Percentiles rank a stretch among this genome's conserved stretches.
Evolutionary conservation across 495 filamentous ascomycete species (phyloP).

Genomic region (Darksidea phi): DNA sequence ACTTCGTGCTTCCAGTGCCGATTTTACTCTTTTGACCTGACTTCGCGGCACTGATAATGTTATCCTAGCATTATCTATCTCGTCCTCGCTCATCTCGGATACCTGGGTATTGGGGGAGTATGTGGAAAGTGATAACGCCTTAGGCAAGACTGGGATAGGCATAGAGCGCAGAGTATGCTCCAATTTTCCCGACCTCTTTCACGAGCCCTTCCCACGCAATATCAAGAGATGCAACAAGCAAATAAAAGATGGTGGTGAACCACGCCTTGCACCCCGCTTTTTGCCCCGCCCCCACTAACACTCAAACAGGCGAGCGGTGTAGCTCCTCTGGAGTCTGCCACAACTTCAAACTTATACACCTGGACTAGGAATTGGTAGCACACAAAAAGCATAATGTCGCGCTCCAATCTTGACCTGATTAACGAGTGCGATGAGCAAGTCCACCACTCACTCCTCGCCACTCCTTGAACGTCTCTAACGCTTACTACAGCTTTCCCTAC

Average conservation of each 20-base stretch:
- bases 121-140: not conserved
- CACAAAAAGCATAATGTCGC: conserved; percentile 18
- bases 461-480: not conserved
- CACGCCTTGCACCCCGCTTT: no score
- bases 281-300: no score
- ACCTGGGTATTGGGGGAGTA: not conserved
- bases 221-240: no score
- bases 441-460: not conserved
- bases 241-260: no score
- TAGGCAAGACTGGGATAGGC: no score
- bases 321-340: no score
- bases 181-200: no score
- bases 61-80: not conserved
- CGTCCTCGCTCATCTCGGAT: not conserved
- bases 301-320: no score
- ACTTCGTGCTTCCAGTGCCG: conserved; percentile 13
- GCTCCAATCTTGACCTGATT: conserved; percentile 42
- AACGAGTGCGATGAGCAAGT: conserved; percentile 44
- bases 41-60: conserved; percentile 6
- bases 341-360: no score
- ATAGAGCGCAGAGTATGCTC: no score
- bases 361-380: not conserved
- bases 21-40: conserved; percentile 28
- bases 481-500: conserved; percentile 41
- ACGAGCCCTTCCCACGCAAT: no score